Evolutionary conservation across 2,329 filamentous ascomycete genomes (phyloP).

Genomic region (Calonectria ilicicola): DNA sequence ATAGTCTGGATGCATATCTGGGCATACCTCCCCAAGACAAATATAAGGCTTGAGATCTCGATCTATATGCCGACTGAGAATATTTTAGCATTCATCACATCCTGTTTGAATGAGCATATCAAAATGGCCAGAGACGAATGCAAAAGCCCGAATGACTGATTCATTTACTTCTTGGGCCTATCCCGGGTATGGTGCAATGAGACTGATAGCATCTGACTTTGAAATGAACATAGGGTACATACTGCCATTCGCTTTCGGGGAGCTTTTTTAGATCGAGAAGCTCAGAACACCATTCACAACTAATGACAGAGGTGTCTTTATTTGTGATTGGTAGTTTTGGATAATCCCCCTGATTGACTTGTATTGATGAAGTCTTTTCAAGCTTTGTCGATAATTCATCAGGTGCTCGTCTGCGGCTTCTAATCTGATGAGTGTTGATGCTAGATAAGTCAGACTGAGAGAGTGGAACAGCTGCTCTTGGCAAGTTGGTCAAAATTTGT

Average conservation of each 20-base stretch:
- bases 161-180: no score
- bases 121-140: no score
- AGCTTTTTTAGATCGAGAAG: not conserved
- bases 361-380: not conserved
- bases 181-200: no score
- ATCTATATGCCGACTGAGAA: not conserved
- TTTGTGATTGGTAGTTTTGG: not conserved
- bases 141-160: no score
- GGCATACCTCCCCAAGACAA: not conserved
- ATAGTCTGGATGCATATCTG: not conserved
- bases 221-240: not conserved
- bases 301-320: not conserved
- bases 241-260: not conserved
- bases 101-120: no score
- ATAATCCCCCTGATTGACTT: not conserved
- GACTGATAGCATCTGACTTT: no score
- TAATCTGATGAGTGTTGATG: not conserved
- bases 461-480: not conserved
- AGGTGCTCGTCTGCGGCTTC: not conserved
- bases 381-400: not conserved
- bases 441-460: not conserved
- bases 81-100: not conserved
- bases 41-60: not conserved
- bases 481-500: not conserved
- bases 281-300: not conserved